Percentiles rank a stretch among this genome's conserved stretches.
Conservation (phyloP, 1,284 basidiomycete genomes). For the Athelia sp. region DNA sequence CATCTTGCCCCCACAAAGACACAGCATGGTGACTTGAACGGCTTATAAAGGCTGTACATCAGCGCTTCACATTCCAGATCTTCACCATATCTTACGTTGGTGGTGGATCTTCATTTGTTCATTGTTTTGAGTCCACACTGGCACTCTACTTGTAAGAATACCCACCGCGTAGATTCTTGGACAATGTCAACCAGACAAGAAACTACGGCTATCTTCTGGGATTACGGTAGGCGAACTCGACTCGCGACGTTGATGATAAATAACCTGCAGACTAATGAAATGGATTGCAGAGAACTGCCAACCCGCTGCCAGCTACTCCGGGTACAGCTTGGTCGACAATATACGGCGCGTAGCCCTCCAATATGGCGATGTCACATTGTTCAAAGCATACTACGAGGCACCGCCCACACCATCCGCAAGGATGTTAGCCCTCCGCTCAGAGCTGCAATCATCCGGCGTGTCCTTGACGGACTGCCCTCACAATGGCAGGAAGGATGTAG, state of each 20-base stretch:
- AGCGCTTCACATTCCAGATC: no score
- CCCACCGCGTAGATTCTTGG: no score
- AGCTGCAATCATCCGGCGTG: constrained; percentile 56
- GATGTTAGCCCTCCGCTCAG: constrained; percentile 37
- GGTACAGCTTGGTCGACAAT: constrained; percentile 25
- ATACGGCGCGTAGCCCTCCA: constrained; percentile 26
- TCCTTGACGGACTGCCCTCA: constrained; percentile 55
- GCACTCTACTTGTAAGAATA: no score
- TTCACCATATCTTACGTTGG: no score
- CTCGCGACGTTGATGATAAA: no score
- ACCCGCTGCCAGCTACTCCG: constrained; percentile 31
- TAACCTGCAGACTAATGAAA: neutral
- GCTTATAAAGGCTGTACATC: no score
- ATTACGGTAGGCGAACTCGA: constrained; percentile 29
- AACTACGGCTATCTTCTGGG: constrained; percentile 32
- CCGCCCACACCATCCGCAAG: constrained; percentile 22
- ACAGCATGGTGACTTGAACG: no score
- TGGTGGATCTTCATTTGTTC: no score
- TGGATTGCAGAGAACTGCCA: constrained; percentile 43
- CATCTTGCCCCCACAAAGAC: no score
- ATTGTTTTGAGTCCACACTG: no score
- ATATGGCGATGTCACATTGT: constrained; percentile 27
- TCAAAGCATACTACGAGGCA: constrained; percentile 41
- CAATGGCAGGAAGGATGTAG: constrained; percentile 49
- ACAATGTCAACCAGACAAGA: no score